phyloP scores from a whole-genome alignment of 2,329 filamentous ascomycete genomes.

The Cladosporium velox region DNA sequence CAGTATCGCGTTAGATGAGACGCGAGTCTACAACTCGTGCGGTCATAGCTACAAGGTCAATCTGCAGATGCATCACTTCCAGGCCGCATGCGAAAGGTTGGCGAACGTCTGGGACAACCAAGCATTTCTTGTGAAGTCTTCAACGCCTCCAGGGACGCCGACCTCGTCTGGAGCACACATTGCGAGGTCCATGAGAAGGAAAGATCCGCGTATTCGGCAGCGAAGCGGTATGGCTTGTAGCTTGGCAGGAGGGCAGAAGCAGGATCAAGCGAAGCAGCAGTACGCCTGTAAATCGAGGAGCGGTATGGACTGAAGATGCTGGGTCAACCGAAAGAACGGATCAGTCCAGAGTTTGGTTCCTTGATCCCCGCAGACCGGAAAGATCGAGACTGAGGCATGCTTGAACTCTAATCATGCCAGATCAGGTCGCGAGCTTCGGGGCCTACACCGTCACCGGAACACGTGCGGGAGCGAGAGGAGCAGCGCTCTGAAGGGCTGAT shows the following conservation, averaged over 20 bases:
- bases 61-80: background rate
- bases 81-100: background rate
- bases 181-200: background rate
- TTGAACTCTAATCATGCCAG: background rate
- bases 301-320: background rate
- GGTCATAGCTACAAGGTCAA: background rate
- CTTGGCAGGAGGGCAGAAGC: background rate
- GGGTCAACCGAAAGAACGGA: background rate
- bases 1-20: background rate
- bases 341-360: background rate
- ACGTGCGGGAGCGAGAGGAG: background rate
- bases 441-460: background rate
- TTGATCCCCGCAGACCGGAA: background rate
- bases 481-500: background rate
- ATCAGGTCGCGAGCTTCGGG: background rate
- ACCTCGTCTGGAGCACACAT: background rate
- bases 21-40: background rate
- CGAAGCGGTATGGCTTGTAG: background rate
- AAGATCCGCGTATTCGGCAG: constrained; percentile 1
- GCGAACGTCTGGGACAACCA: background rate
- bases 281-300: background rate
- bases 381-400: background rate
- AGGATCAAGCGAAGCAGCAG: background rate
- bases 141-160: background rate
- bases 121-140: constrained; percentile 6